Evolutionary conservation across 2,329 filamentous ascomycete genomes (phyloP), one percentile per base, ranked within the genome.

Genomic region (Aureobasidium leucospermi): DNA sequence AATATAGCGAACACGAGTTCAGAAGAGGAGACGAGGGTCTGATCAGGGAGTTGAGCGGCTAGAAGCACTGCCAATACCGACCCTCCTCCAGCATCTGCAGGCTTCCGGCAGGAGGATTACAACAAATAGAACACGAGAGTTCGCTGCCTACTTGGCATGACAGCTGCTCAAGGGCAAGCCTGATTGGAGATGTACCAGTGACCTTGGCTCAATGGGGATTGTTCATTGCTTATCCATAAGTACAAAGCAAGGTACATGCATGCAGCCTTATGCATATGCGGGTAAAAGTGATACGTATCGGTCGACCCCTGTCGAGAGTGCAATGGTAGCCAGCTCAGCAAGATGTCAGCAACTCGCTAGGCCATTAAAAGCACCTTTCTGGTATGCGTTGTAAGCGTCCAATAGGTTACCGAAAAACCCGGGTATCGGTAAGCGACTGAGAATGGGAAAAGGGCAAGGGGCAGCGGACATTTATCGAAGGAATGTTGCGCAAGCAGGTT

Each of bases 231-330:
- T 56, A 46, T 56, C 41, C 10, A 45, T 7, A 5, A 5, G 41
- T 42, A 36, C 41, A 29, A 28, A 38, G 23, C 23, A 34, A 46
- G 51, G 41, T 56, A 56, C 39, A 56, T 56, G 52, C 52, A 56
- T 56, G 16, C 31, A 56, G 52, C 52, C 52, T 56, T 56, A 46
- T 46, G 41, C 39, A 46, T 28, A 45, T 56, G 41, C 52, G 41
- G 52, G 41, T 38, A 55, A 55, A 43, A 32, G 19, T 23, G 48
- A 52, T 52, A 31, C 36, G 15, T 52, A 7, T 13, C 10, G 16
- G 19, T 16, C 13, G 23, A 52, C 15, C 48, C 36, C 19, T 31
- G 39, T 42, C 4, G 15, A 34, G 38, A 6, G 9, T 42, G 51
- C 19, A 29, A 23, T 57, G 13, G 52, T 19, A 11, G 52, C 41